Evolutionary conservation across 306 rosid species (phyloP), one percentile per base, ranked within the genome.

Genomic region (Chamaecrista fasciculata): DNA sequence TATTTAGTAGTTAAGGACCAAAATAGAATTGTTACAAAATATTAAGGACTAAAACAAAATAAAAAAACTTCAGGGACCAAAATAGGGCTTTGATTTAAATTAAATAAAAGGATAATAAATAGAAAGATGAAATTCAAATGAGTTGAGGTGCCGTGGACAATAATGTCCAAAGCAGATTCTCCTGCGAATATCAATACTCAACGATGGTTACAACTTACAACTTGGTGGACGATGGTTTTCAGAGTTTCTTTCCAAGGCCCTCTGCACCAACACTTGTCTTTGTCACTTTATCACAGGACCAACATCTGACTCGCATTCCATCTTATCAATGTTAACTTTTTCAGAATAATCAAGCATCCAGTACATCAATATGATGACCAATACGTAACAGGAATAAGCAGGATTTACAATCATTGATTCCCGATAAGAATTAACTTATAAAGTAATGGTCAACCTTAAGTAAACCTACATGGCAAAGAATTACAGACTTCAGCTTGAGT

Each of bases 361-460:
- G 44, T n/a, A 31, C 62, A 36, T 28, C 48, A 43, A 11, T 42
- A 21, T 44, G 60, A 9, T 48, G 50, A 9, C 8, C 12, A 10
- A 58, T 20, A 39, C 12, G 57, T 14, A 47, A 20, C 3, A 31
- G 15, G 11, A 14, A 34, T 29, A 19, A 10, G 44, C 47, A 43
- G 34, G 46, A 28, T 26, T 70, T 53, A 40, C 47, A 29, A 43
- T 48, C 62, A 66, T 25, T 24, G 51, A 66, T 56, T 31, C 8
- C 49, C 23, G 48, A 19, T 47, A 47, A 24, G 11, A 57, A 58
- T 21, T 58, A 33, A 25, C 21, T 50, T 39, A 69, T 62, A 28
- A 51, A 33, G 53, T n/a, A 12, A 51, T 31, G 19, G 50, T 69
- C 71, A 52, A 52, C 10, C 33, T 70, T 56, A 63, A 70, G 55